Base-by-base conservation (phyloP, 306 rosid species). In the Citrullus amarus region DNA sequence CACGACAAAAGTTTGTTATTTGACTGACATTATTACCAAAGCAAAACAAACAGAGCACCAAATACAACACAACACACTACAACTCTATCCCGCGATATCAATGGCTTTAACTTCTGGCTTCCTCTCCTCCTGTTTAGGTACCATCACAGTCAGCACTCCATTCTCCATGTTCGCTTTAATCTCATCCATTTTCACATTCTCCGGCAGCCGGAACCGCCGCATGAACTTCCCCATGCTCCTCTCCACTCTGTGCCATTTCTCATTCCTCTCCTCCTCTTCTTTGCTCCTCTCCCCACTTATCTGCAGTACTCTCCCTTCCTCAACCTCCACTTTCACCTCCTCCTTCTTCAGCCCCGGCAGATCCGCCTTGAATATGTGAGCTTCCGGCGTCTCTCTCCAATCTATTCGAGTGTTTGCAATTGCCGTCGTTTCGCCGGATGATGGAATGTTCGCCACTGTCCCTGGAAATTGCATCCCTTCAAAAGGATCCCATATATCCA, bases 171-270 rank as follows among this genome's bases (percentile, higher is more conserved):
- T 66, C 3, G 73, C 73, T 15, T 66, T 38, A 4, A 66, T 66
- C 51, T 66, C 73, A 38, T 66, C 73, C 73, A 69, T 69, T 8
- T 20, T 69, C 2, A 38, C 56, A 14, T 69, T 69, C 75, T 69
- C 75, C 75, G 75, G 75, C 36, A 69, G 34, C 38, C 75, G 51
- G 34, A 69, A 69, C 56, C 75, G 34, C 56, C 75, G 30, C 56
- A 10, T 20, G 9, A 69, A 69, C 51, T 44, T 69, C 56, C 75
- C 75, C 56, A 44, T 25, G 38, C 56, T 69, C 15, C 75, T 10
- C 75, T 69, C 75, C 75, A 69, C 75, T 25, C 75, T 69, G n/a
- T 69, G 75, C 75, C 75, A 69, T 20, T 69, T 69, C 18, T 69
- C 75, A 1, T 25, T 69, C 34, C 53, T 69, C 54, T 69, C 56